A percentile compares a stretch with the other conserved stretches of the same genome.
phyloP scores from a whole-genome alignment of 345 rosid genomes.

The Eucalyptus marginata region DNA sequence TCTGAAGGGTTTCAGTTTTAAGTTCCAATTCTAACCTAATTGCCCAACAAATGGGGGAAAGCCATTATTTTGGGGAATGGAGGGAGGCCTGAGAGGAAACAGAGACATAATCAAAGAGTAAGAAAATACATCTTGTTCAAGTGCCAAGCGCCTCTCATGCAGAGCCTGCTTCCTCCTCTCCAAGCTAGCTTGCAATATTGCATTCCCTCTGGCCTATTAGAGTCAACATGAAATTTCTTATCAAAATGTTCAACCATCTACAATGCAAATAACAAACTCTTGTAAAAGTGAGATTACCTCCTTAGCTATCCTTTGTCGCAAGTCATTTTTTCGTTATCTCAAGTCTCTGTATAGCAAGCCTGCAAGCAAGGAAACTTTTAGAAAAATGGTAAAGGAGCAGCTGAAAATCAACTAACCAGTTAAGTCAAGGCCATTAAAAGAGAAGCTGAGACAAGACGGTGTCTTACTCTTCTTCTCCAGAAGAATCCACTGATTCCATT shows the following conservation, averaged over 20 bases:
- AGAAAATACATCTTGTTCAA: constrained; percentile 87
- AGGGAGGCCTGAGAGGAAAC: background rate
- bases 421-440: background rate
- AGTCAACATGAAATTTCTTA: background rate
- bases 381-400: background rate
- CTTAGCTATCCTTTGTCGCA: constrained; percentile 89
- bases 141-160: constrained; percentile 96
- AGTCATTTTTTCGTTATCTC: constrained; percentile 92
- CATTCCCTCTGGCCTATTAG: constrained; percentile 88
- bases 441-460: background rate
- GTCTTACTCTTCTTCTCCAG: constrained; percentile 98
- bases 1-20: background rate
- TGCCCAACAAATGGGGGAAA: background rate
- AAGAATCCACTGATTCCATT: constrained; percentile 85
- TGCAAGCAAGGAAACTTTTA: constrained; percentile 5
- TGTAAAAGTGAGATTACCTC: constrained; percentile 51
- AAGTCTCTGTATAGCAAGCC: constrained; percentile 96
- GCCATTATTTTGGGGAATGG: background rate
- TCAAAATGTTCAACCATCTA: constrained; percentile 5
- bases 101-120: background rate
- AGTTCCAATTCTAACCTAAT: background rate
- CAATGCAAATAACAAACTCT: background rate
- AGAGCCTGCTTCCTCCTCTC: constrained; percentile 99
- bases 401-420: background rate
- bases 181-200: constrained; percentile 92